Evolutionary conservation across 2,329 filamentous ascomycete genomes (phyloP), one percentile per base, ranked within the genome.

Genomic region (Tolypocladium album): DNA sequence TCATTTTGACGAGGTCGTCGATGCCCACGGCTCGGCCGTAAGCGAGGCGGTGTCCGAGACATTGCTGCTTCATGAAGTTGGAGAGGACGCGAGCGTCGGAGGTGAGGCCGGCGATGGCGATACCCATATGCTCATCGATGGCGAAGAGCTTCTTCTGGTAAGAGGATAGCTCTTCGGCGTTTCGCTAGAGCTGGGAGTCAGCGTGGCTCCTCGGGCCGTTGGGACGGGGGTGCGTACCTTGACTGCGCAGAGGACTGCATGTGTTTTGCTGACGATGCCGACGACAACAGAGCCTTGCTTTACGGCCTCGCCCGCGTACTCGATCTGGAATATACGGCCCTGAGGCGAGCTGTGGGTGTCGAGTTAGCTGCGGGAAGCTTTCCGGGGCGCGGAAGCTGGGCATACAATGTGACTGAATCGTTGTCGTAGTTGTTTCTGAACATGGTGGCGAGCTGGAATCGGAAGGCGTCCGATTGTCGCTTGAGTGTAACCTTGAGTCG

Each of bases 341-440:
- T 99, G 94, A 64, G 94, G 94, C 70, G 94, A 99, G 86, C 92
- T 97, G 71, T n/a, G 43, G 56, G 60, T 31, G 15, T 5, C n/a
- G 31, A 42, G 71, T 70, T 62, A 71, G 67, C 64, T 61, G 40
- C 61, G 62, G 58, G 63, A 31, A 57, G 57, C 43, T 55, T 53
- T 61, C 58, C 61, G 55, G 31, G 17, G 59, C 34, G 31, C 39
- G 38, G 42, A 38, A 39, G 42, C 36, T n/a, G 57, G 57, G 60
- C 88, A 79, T 83, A 96, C 92, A 97, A 99, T 79, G 94, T 99
- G 79, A 97, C 92, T 65, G 93, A 96, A 79, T 99, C 94, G 86
- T 99, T 99, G 82, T 99, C 94, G 84, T 99, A 99, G 79, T 97
- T 97, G 84, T 99, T 99, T 79, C 94, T 86, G 81, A 99, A 99